Percentiles rank a stretch among this genome's conserved stretches.
Evolutionary conservation across 1,284 basidiomycete species (phyloP).

Genomic region (Vanrija sp.): DNA sequence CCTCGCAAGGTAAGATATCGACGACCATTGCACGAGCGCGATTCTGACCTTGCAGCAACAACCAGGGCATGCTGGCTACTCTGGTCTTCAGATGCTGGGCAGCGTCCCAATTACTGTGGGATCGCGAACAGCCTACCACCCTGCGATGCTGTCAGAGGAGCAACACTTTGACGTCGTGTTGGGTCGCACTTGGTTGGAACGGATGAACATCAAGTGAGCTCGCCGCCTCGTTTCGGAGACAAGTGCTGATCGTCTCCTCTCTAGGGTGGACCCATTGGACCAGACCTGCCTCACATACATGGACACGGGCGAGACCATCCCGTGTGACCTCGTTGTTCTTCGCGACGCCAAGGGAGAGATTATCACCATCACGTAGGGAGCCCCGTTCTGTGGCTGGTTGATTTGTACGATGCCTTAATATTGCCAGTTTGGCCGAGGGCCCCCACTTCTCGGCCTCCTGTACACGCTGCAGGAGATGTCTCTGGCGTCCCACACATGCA

Average conservation of each 20-base stretch:
- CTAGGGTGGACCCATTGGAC: constrained; percentile 69
- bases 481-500: not conserved
- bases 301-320: constrained; percentile 90
- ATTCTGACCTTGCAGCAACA: constrained; percentile 24
- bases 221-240: too few relatives aligned
- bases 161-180: constrained; percentile 95
- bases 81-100: constrained; percentile 58
- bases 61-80: constrained; percentile 44
- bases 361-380: constrained; percentile 68
- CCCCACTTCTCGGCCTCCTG: too few relatives aligned
- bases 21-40: too few relatives aligned
- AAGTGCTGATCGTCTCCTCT: constrained; percentile 1
- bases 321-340: constrained; percentile 84
- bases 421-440: constrained; percentile 52
- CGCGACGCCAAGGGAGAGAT: constrained; percentile 70
- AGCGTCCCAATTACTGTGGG: constrained; percentile 63
- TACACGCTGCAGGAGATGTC: not conserved
- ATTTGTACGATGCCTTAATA: constrained; percentile 29
- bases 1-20: constrained; percentile 52
- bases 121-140: constrained; percentile 51
- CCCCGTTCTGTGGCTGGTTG: not conserved
- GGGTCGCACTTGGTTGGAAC: constrained; percentile 90
- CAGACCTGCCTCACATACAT: constrained; percentile 82
- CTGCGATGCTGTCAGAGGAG: constrained; percentile 75
- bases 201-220: constrained; percentile 66